Base-by-base conservation (phyloP, 2,329 filamentous ascomycete species). In the Capronia americana region DNA sequence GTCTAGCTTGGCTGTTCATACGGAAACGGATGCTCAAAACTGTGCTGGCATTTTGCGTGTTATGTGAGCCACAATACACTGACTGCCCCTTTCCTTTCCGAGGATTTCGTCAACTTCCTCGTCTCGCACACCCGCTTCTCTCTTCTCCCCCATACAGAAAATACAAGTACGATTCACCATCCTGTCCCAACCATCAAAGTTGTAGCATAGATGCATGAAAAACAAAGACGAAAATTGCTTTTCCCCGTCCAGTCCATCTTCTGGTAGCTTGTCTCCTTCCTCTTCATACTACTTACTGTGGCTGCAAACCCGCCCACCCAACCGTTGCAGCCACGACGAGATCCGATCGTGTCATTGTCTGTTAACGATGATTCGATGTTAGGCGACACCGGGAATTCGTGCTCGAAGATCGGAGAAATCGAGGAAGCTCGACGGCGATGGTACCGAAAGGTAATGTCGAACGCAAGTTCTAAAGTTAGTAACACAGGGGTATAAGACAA, bases 261-360 rank as follows among this genome's bases (percentile, higher is more conserved):
- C n/a, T 30, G 24, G 20, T 32, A 56, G 24, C 57, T 38, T 41
- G 20, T 23, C 38, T 23, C 46, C 23, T 26, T 23, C 57, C 23
- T 30, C n/a, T 24, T 10, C 61, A 23, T 6, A 41, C 20, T 59
- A 68, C 66, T 66, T 68, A 68, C 66, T 48, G 66, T 64, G 66
- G 57, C 66, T 68, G 66, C 66, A 68, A 61, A 57, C 66, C 66
- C 63, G 32, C 63, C 66, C 66, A 48, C 63, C 66, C 66, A 57
- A 46, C 66, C 66, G 38, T 68, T 68, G 63, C 66, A 68, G 66
- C 61, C 66, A 66, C 63, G 50, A 63, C 61, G 60, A 61, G 44
- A 38, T 46, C 5, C 23, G 24, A 44, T 32, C 34, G 30, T 54
- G 23, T 61, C 54, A 58, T 67, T 56, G 44, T 63, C 34, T 44